Evolutionary conservation across 2,329 filamentous ascomycete species (phyloP).

Genomic region (Sordariomycetes sp.): DNA sequence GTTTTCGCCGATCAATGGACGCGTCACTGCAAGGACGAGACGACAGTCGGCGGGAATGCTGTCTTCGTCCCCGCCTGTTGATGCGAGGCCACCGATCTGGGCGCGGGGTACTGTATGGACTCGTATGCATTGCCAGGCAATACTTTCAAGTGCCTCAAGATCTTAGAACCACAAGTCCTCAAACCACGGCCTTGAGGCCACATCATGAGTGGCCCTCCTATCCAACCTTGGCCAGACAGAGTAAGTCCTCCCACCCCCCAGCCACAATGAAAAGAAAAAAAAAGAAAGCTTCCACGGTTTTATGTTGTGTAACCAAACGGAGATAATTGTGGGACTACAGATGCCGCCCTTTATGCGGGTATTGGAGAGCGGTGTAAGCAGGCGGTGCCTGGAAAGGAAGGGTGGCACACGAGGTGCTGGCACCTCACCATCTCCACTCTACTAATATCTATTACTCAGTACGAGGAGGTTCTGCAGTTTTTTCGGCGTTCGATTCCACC

Average conservation of each 20-base stretch:
- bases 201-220: background rate
- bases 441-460: background rate
- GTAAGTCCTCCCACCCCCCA: background rate
- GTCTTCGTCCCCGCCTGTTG: too few species aligned
- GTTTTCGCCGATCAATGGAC: background rate
- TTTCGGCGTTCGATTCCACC: too few species aligned
- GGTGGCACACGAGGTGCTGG: background rate
- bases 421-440: background rate
- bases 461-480: too few species aligned
- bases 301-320: background rate
- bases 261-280: too few species aligned
- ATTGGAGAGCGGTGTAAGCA: background rate
- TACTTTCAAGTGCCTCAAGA: too few species aligned
- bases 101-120: too few species aligned
- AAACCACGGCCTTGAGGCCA: background rate
- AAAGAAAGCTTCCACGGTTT: background rate
- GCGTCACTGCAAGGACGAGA: background rate
- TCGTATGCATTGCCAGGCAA: too few species aligned
- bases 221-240: background rate
- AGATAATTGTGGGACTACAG: background rate
- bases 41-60: background rate
- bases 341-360: background rate
- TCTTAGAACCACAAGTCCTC: background rate
- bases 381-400: background rate
- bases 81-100: too few species aligned